phyloP scores from a whole-genome alignment of 768 basidiomycete species.

The Gautieria morchelliformis region DNA sequence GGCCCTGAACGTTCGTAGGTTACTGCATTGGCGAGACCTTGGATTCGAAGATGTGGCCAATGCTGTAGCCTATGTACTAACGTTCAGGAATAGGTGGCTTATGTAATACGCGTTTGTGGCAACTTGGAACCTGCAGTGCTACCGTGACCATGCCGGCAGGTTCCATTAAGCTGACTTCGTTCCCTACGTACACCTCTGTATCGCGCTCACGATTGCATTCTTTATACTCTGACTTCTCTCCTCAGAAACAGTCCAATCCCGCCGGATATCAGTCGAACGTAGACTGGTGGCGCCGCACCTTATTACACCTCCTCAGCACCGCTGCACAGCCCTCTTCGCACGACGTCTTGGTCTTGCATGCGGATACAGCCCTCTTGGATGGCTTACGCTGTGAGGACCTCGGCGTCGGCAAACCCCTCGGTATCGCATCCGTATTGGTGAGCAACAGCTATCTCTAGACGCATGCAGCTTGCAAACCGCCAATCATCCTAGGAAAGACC shows the following conservation, averaged over 20 bases:
- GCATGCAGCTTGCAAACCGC: neutral
- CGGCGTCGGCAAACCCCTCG: conserved; percentile 67
- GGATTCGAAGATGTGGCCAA: too few species aligned
- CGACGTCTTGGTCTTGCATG: conserved; percentile 55
- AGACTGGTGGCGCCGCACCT: conserved; percentile 76
- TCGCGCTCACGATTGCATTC: conserved; percentile 55
- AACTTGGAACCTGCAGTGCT: too few species aligned
- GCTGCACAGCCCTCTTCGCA: conserved; percentile 38
- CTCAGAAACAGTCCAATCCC: conserved; percentile 78
- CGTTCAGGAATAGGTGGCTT: too few species aligned
- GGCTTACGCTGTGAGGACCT: conserved; percentile 40
- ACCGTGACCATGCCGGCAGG: neutral
- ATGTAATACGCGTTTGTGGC: too few species aligned
- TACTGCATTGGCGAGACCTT: too few species aligned
- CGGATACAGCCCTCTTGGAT: conserved; percentile 44
- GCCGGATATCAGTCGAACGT: conserved; percentile 71
- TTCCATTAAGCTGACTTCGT: conserved; percentile 17
- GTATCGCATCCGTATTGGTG: conserved; percentile 64
- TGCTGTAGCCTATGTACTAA: too few species aligned
- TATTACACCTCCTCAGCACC: conserved; percentile 49
- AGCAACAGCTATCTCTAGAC: conserved; percentile 24
- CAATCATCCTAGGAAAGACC: conserved; percentile 34
- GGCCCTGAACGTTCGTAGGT: too few species aligned
- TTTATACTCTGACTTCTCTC: conserved; percentile 80
- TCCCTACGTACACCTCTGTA: conserved; percentile 38